Evolutionary conservation across 148 eudicot genomes (phyloP).

Genomic region (Rhododendron molle): DNA sequence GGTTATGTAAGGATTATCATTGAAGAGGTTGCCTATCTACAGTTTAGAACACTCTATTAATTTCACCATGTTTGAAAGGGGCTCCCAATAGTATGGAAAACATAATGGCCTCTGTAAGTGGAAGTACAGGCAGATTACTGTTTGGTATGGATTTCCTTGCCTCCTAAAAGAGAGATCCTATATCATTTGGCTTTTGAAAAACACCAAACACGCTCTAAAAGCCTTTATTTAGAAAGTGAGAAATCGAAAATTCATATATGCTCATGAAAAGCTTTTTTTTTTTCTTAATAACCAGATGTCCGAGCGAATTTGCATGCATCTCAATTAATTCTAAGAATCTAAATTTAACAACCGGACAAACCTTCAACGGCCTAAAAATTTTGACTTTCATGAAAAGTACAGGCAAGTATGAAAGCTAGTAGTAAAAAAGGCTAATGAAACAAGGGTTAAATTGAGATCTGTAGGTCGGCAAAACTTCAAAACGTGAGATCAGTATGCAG

Average conservation of each 20-base stretch:
- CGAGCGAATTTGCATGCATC: no score
- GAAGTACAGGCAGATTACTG: background rate
- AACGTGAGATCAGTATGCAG: background rate
- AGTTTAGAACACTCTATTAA: background rate
- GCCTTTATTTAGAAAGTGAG: background rate
- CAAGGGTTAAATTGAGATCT: background rate
- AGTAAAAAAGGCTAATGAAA: no score
- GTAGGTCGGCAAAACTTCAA: background rate
- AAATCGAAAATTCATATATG: background rate
- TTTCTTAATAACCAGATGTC: no score
- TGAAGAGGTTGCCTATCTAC: background rate
- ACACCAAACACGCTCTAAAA: background rate
- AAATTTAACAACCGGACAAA: background rate
- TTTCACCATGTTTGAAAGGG: background rate
- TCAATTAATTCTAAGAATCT: no score
- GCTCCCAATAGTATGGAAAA: background rate
- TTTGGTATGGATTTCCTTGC: background rate
- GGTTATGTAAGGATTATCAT: background rate
- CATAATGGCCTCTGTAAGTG: background rate
- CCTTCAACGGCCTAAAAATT: no score
- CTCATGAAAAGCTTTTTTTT: background rate
- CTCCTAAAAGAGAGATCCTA: background rate
- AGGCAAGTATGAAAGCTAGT: background rate
- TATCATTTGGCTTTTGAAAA: background rate
- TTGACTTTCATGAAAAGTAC: background rate